Percentiles rank a stretch among this genome's conserved stretches.
phyloP scores from a whole-genome alignment of 345 rosid genomes.

The Chamaenerion angustifolium region DNA sequence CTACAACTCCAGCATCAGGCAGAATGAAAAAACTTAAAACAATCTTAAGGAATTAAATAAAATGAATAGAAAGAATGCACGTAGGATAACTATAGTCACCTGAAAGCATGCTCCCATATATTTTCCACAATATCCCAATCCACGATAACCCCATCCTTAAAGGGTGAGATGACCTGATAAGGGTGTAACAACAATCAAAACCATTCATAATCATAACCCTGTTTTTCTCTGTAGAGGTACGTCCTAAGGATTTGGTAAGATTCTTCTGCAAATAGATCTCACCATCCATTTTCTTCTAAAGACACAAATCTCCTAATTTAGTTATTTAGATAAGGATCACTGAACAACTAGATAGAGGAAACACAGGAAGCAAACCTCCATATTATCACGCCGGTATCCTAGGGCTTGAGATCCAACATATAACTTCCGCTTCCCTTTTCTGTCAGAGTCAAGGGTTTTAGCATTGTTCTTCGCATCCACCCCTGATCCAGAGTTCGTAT shows the following conservation, averaged over 20 bases:
- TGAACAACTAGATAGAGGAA: neutral
- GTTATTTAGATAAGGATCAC: neutral
- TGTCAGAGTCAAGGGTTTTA: slow-evolving; percentile 34
- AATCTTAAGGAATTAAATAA: too few relatives aligned
- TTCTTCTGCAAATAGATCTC: neutral
- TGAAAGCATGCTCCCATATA: slow-evolving; percentile 96
- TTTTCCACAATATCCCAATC: slow-evolving; percentile 94
- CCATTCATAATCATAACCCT: neutral
- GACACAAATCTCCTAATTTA: neutral
- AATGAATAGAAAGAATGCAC: neutral
- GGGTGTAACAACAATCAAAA: slow-evolving; percentile 6
- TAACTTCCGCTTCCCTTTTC: slow-evolving; percentile 59
- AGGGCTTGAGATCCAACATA: slow-evolving; percentile 86
- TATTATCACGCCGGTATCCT: slow-evolving; percentile 76
- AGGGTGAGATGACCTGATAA: slow-evolving; percentile 63
- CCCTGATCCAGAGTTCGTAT: slow-evolving; percentile 25
- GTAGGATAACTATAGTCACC: slow-evolving; percentile 18
- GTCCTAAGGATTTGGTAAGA: neutral
- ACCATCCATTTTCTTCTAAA: neutral
- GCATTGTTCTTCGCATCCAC: slow-evolving; percentile 41
- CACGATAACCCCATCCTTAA: slow-evolving; percentile 81
- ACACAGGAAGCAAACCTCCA: slow-evolving; percentile 51
- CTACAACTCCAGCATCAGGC: neutral
- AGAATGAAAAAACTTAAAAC: neutral
- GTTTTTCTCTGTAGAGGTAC: too few relatives aligned